phyloP scores from a whole-genome alignment of 148 eudicot species.

The Dysphania ambrosioides region DNA sequence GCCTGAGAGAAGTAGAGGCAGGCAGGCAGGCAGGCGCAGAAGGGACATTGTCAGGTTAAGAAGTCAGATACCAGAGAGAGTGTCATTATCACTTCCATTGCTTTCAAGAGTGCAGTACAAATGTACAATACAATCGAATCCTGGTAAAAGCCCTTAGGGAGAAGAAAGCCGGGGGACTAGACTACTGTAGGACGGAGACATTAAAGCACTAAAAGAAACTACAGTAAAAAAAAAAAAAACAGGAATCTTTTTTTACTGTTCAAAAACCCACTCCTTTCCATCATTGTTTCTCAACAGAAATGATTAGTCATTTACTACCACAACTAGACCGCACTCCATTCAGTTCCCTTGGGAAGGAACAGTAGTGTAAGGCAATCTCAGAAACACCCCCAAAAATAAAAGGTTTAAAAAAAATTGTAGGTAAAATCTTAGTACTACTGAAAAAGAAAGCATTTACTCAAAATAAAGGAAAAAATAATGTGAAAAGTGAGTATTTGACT shows the following conservation, averaged over 20 bases:
- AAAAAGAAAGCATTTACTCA: background rate
- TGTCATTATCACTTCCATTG: conserved; percentile 33
- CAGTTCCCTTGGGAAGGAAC: conserved; percentile 38
- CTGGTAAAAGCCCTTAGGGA: conserved; percentile 38
- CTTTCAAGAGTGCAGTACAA: conserved; percentile 35
- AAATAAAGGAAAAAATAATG: background rate
- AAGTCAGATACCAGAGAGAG: conserved; percentile 21
- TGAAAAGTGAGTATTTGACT: conserved; percentile 30
- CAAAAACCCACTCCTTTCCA: conserved; percentile 33
- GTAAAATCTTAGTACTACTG: background rate
- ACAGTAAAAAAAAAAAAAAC: background rate
- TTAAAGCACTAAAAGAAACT: background rate
- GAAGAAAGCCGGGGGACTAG: background rate
- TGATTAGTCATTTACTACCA: conserved; percentile 43
- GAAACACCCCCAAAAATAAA: background rate
- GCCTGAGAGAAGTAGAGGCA: too few species aligned
- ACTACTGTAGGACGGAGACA: conserved; percentile 15
- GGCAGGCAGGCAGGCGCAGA: conserved; percentile 27
- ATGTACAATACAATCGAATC: conserved; percentile 44
- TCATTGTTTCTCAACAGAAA: conserved; percentile 43
- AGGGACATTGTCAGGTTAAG: conserved; percentile 31
- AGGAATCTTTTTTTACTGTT: conserved; percentile 39
- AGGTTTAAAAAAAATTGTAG: background rate
- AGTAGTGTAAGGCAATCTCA: conserved; percentile 17
- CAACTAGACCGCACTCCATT: conserved; percentile 33